Conservation (phyloP, 1,284 basidiomycete species). For the Moniliella sp. region DNA sequence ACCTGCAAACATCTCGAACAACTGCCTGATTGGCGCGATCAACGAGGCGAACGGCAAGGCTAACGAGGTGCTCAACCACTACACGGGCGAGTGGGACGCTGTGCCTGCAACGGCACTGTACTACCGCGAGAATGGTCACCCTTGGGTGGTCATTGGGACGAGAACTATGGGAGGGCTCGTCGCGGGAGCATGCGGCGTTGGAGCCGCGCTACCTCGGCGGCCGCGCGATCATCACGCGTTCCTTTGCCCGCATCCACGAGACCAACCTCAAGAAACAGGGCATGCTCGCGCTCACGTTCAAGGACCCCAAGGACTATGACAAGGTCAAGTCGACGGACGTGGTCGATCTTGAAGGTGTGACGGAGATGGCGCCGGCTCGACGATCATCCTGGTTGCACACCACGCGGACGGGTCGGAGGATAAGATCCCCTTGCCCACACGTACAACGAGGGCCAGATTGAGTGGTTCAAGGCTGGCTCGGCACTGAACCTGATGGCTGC, state of each 20-base stretch:
- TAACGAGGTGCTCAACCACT: conserved; percentile 74
- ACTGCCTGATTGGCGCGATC: conserved; percentile 85
- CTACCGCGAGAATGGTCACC: conserved; percentile 71
- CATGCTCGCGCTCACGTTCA: conserved; percentile 25
- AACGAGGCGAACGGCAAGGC: conserved; percentile 84
- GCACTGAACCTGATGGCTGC: too few relatives aligned
- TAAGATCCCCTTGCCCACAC: conserved; percentile 27
- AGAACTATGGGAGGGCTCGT: conserved; percentile 95
- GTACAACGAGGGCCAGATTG: conserved; percentile 32
- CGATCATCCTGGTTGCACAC: conserved; percentile 21
- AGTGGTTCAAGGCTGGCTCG: conserved; percentile 32
- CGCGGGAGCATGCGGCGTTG: conserved; percentile 88
- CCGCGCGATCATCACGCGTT: conserved; percentile 78
- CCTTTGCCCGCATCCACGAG: conserved; percentile 94
- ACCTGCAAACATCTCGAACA: conserved; percentile 94
- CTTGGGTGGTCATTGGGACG: conserved; percentile 71
- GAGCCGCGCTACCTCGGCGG: conserved; percentile 93
- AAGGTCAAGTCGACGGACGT: conserved; percentile 23
- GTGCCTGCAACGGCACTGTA: conserved; percentile 64
- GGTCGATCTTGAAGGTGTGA: conserved; percentile 24
- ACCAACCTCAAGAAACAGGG: conserved; percentile 6
- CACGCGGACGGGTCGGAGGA: conserved; percentile 31
- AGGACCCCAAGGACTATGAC: conserved; percentile 30
- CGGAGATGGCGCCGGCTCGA: conserved; percentile 23
- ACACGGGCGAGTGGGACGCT: conserved; percentile 62